Base-by-base conservation (phyloP, 2,329 filamentous ascomycete genomes). In the Colletotrichum scovillei region DNA sequence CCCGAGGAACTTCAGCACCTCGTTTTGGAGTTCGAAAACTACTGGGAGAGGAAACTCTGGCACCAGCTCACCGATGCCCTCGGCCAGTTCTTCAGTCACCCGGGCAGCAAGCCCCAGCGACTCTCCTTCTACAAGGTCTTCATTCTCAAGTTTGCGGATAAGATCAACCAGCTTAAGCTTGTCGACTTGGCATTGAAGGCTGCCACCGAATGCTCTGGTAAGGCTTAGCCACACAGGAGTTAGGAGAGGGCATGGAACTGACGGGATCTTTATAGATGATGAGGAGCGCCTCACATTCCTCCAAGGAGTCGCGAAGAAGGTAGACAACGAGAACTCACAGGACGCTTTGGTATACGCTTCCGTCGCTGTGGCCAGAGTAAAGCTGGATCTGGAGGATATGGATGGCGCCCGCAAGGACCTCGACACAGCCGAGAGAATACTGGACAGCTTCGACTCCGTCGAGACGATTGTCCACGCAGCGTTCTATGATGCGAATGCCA, bases 41-140 rank as follows among this genome's bases (percentile, higher is more conserved):
- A 92, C 81, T 99, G 97, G 97, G 97, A 99, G 88, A 92, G 96
- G 80, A 98, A 98, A 87, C 90, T 99, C 85, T 99, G 97, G 97
- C 97, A 99, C 87, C 95, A 99, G 86, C 93, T 99, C 77, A 99
- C 97, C 46, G 93, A 98, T 81, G 88, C 92, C 66, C 90, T 99
- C 69, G 88, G 98, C 78, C 90, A 94, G 77, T 98, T 96, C 89
- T 99, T 98, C 87, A 92, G 92, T 80, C 86, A 94, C 78, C 89
- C 93, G 57, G 91, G 92, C 81, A 98, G 95, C 84, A 93, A 92
- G 69, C 88, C 91, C 72, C 95, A 97, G 86, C 93, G 96, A 80
- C 90, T 99, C 86, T 88, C 92, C 73, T 93, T 99, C 84, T 99
- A 97, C 89, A 95, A 97, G 86, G 92, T 92, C 79, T 99, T 99